A percentile compares a stretch with the other conserved stretches of the same genome.
Evolutionary conservation across 2,329 filamentous ascomycete species (phyloP).

Genomic region (Aspergillus hiratsukae): DNA sequence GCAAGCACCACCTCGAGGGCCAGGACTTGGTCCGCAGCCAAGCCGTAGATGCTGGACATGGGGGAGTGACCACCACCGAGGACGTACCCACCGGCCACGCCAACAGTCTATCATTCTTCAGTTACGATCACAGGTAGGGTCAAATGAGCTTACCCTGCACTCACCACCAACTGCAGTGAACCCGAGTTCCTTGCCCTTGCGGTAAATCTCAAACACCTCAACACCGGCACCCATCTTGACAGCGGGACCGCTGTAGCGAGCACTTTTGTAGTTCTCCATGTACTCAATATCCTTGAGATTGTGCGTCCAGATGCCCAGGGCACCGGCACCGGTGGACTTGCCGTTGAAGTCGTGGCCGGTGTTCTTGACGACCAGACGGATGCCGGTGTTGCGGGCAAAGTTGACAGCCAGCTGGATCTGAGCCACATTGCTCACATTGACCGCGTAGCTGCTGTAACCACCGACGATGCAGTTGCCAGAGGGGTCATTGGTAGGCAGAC

Average conservation of each 20-base stretch:
- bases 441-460: constrained; percentile 31
- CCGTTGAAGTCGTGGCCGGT: constrained; percentile 48
- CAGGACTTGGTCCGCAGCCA: constrained; percentile 37
- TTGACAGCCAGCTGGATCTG: constrained; percentile 34
- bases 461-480: constrained; percentile 25
- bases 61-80: constrained; percentile 58
- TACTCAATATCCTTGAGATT: constrained; percentile 42
- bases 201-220: constrained; percentile 46
- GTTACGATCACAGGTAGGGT: constrained; percentile 6
- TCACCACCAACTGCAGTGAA: constrained; percentile 52
- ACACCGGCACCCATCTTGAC: constrained; percentile 54
- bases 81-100: constrained; percentile 56
- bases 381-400: constrained; percentile 22
- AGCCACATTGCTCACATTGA: constrained; percentile 31
- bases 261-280: constrained; percentile 35
- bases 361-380: constrained; percentile 40
- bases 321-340: constrained; percentile 45
- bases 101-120: constrained; percentile 41
- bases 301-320: constrained; percentile 49
- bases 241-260: constrained; percentile 47
- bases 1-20: constrained; percentile 23
- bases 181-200: constrained; percentile 41
- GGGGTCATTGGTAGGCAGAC: constrained; percentile 21
- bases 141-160: constrained; percentile 22
- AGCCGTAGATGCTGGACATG: constrained; percentile 51